Evolutionary conservation across 1,284 basidiomycete genomes (phyloP).

Genomic region (Inonotus obliquus): DNA sequence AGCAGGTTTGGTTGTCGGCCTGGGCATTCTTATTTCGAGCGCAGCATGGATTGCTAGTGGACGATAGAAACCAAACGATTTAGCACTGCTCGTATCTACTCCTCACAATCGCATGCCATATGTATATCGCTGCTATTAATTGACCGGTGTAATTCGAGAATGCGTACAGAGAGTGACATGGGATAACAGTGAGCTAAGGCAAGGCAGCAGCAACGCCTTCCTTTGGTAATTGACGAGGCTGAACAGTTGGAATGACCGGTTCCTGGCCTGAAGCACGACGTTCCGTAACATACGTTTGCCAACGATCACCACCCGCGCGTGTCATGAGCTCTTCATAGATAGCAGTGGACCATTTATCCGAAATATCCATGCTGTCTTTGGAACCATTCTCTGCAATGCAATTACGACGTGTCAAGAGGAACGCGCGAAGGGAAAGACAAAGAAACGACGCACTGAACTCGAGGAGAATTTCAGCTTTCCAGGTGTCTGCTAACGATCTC

Average conservation of each 20-base stretch:
- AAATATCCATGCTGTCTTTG: conserved; percentile 44
- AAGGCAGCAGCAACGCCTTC: conserved; percentile 47
- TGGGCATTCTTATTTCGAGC: conserved; percentile 57
- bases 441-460: conserved; percentile 48
- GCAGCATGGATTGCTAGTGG: conserved; percentile 40
- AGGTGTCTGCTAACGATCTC: conserved; percentile 48
- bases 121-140: background rate
- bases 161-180: background rate
- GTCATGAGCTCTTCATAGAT: conserved; percentile 69
- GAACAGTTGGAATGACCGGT: conserved; percentile 35
- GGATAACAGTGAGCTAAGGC: conserved; percentile 31
- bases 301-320: conserved; percentile 50
- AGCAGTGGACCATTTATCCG: conserved; percentile 60
- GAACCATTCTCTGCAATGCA: conserved; percentile 46
- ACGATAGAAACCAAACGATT: background rate
- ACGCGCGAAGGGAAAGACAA: background rate
- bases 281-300: conserved; percentile 52
- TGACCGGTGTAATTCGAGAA: background rate
- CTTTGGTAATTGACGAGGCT: conserved; percentile 31
- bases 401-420: background rate
- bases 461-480: conserved; percentile 54
- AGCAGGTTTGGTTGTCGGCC: conserved; percentile 56
- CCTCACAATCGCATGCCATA: too few species aligned
- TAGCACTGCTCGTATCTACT: background rate
- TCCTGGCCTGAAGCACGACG: conserved; percentile 42